These are phyloP conservation scores for Fraxinus cuspidata DNA, from an alignment of 257 asterid genomes.

Conservation along the genomic window DNA sequence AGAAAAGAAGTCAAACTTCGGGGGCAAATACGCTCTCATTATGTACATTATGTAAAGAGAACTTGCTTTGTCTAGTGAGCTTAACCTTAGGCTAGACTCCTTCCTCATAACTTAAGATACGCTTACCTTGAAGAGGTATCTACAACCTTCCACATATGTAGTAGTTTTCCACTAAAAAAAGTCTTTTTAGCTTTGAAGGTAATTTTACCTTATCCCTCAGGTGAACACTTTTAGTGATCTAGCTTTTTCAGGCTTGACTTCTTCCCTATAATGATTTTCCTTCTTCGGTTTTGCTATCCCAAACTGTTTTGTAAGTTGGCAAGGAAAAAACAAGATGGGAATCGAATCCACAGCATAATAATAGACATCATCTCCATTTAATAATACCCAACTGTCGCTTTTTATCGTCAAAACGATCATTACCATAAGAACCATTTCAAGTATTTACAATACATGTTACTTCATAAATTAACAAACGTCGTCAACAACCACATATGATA, in stretches of 20 bases:
- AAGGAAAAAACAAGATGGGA: background rate
- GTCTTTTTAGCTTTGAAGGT: background rate
- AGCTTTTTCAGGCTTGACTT: background rate
- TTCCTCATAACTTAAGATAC: background rate
- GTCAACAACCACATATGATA: conserved; percentile 13
- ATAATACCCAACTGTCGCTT: background rate
- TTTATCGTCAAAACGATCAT: conserved; percentile 13
- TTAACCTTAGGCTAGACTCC: no score
- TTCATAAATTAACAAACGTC: conserved; percentile 12
- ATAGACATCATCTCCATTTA: conserved; percentile 12
- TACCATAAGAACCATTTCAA: conserved; percentile 16
- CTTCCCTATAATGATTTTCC: background rate
- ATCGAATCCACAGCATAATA: background rate
- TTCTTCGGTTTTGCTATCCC: conserved; percentile 14
- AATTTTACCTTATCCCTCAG: background rate
- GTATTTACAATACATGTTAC: conserved; percentile 9
- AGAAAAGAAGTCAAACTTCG: no score
- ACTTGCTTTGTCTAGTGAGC: no score
- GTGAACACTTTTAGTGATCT: conserved; percentile 1
- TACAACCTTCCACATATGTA: background rate
- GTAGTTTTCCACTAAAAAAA: background rate
- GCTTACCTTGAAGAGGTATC: conserved; percentile 12
- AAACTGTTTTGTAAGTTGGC: conserved; percentile 9
- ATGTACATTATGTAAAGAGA: no score
- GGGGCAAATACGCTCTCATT: no score